A percentile compares a stretch with the other conserved stretches of the same genome.
Evolutionary conservation across 1,284 basidiomycete species (phyloP).

Genomic region (Ganoderma resinaceum): DNA sequence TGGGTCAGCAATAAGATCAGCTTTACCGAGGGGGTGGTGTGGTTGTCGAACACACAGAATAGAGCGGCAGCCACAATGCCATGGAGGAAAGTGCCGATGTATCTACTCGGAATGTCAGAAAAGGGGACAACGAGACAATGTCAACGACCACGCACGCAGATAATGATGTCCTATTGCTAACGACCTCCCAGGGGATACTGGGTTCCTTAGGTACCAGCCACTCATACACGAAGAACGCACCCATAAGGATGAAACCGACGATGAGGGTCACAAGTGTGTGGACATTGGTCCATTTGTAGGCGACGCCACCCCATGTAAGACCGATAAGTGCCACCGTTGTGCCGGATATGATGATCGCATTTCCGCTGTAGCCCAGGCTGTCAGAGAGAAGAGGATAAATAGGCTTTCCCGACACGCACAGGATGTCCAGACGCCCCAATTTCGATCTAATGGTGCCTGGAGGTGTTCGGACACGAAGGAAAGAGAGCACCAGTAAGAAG

Average conservation of each 20-base stretch:
- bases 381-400: not conserved
- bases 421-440: conserved; percentile 5
- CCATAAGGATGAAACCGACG: conserved; percentile 46
- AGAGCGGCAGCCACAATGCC: conserved; percentile 13
- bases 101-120: conserved; percentile 6
- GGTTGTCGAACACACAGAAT: conserved; percentile 13
- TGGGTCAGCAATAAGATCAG: not conserved
- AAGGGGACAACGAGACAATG: not conserved
- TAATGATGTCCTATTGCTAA: conserved; percentile 28
- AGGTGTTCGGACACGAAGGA: conserved; percentile 10
- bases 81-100: conserved; percentile 19
- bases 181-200: conserved; percentile 28
- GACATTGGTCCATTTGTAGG: conserved; percentile 47
- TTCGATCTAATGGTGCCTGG: not conserved
- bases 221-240: conserved; percentile 41
- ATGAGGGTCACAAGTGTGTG: conserved; percentile 50
- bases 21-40: no score
- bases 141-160: conserved; percentile 22
- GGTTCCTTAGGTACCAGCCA: conserved; percentile 27
- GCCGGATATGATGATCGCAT: conserved; percentile 43
- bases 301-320: conserved; percentile 49
- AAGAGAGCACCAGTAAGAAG: conserved; percentile 1
- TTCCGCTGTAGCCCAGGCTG: conserved; percentile 38
- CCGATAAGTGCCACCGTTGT: conserved; percentile 42
- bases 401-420: not conserved